Evolutionary conservation across 2,329 filamentous ascomycete species (phyloP).

Genomic region (Stylonectria norvegica): DNA sequence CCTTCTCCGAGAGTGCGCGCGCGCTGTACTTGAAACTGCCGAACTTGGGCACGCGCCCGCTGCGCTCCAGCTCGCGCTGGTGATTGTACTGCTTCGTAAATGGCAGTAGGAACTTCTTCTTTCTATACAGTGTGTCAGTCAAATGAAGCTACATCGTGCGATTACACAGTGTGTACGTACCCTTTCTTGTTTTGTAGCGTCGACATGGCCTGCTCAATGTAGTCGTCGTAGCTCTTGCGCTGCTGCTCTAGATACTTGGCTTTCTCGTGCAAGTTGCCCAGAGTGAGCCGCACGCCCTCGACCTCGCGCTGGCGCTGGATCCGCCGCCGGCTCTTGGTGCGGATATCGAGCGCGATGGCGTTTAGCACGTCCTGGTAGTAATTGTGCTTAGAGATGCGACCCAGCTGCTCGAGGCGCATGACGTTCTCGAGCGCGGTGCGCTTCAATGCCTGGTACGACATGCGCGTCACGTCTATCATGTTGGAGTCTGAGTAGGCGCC

Average conservation of each 20-base stretch:
- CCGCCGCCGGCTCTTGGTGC: conserved; percentile 89
- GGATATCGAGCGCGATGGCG: conserved; percentile 92
- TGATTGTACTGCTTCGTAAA: conserved; percentile 99
- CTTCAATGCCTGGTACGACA: conserved; percentile 91
- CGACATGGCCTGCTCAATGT: conserved; percentile 97
- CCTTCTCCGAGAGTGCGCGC: conserved; percentile 83
- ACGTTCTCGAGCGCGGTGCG: conserved; percentile 92
- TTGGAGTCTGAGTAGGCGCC: conserved; percentile 89
- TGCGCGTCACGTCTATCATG: conserved; percentile 82
- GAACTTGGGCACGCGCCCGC: conserved; percentile 92
- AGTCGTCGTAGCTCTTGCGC: conserved; percentile 96
- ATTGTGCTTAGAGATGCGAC: conserved; percentile 85
- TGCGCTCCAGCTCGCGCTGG: conserved; percentile 88
- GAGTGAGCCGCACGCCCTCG: conserved; percentile 74
- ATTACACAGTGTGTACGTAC: conserved; percentile 53
- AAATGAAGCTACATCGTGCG: neutral
- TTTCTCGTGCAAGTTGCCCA: conserved; percentile 76
- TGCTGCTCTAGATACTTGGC: conserved; percentile 91
- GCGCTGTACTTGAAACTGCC: conserved; percentile 97
- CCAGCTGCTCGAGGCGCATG: conserved; percentile 79
- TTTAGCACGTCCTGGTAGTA: conserved; percentile 98
- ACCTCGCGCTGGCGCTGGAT: conserved; percentile 89
- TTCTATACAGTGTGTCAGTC: conserved; percentile 46
- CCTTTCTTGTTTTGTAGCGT: conserved; percentile 96
- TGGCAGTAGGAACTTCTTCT: conserved; percentile 89